Conservation (phyloP, 2,329 filamentous ascomycete genomes). For the Clonostachys byssicola region DNA sequence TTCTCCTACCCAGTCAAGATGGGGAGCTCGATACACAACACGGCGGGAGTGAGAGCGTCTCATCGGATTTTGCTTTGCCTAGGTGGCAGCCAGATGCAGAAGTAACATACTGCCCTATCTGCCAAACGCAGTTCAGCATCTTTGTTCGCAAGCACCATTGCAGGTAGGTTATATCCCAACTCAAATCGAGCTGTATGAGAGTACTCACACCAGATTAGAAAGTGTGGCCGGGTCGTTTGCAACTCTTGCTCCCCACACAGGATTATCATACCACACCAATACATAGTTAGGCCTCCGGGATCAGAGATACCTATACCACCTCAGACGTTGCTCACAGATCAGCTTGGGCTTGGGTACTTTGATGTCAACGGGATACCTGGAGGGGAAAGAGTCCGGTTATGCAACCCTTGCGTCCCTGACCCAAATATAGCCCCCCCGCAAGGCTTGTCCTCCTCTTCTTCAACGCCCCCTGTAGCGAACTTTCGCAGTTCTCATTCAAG, state of each 20-base stretch:
- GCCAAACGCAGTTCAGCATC: conserved; percentile 72
- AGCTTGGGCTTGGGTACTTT: conserved; percentile 30
- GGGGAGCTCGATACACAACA: too few species aligned
- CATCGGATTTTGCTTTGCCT: conserved; percentile 54
- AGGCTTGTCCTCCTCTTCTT: conserved; percentile 26
- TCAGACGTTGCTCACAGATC: conserved; percentile 27
- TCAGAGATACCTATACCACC: conserved; percentile 28
- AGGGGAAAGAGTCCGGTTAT: conserved; percentile 54
- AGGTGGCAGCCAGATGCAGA: conserved; percentile 87
- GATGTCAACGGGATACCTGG: conserved; percentile 43
- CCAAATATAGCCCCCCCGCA: conserved; percentile 54
- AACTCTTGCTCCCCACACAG: conserved; percentile 86
- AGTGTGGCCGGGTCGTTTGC: conserved; percentile 92
- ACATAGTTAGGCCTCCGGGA: conserved; percentile 76
- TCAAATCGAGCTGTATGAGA: neutral
- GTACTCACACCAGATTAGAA: conserved; percentile 39
- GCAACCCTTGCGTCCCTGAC: conserved; percentile 59
- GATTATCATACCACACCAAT: conserved; percentile 91
- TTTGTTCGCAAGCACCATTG: conserved; percentile 92
- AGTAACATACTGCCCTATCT: conserved; percentile 81
- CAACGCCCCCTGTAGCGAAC: conserved; percentile 24
- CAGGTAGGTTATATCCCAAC: conserved; percentile 41
- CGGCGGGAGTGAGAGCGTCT: neutral
- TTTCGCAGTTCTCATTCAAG: conserved; percentile 26
- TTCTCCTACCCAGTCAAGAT: too few species aligned